phyloP scores from a whole-genome alignment of 2,329 filamentous ascomycete species.

The Cladorrhinum sp. region DNA sequence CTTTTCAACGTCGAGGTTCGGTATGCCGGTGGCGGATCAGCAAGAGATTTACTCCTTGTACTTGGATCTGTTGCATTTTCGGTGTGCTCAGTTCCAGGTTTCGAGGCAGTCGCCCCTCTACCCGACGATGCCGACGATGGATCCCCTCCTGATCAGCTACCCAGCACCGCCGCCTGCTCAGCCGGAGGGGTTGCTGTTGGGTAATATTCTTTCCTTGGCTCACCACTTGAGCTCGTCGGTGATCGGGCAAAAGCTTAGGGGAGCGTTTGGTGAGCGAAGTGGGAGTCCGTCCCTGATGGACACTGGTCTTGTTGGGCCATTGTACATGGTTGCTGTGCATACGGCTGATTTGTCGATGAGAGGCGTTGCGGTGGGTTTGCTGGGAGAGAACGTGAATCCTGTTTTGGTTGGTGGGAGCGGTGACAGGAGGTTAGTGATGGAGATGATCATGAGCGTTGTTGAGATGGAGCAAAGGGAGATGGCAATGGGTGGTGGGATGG shows the following conservation, averaged over 20 bases:
- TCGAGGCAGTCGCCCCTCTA: not conserved
- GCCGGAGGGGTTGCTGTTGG: not conserved
- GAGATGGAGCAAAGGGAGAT: not conserved
- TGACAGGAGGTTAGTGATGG: not conserved
- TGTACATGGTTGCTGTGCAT: not conserved
- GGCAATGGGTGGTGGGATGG: not conserved
- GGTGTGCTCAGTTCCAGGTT: slow-evolving; percentile 21
- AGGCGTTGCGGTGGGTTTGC: not conserved
- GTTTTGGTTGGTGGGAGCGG: not conserved
- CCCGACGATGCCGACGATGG: not conserved
- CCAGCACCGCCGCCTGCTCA: not conserved
- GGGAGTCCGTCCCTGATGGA: not conserved
- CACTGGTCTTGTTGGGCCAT: not conserved
- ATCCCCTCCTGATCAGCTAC: slow-evolving; percentile 2
- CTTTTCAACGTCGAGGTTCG: slow-evolving; percentile 14
- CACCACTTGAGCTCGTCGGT: not conserved
- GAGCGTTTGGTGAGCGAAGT: not conserved
- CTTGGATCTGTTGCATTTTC: slow-evolving; percentile 25
- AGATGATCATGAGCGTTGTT: not conserved
- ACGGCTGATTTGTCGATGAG: not conserved
- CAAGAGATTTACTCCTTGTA: slow-evolving; percentile 18
- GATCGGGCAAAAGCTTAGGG: not conserved
- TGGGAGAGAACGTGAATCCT: slow-evolving; percentile 2
- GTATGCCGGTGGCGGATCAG: slow-evolving; percentile 12
- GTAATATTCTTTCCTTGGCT: not conserved